Base-by-base conservation (phyloP, 371 early-diverging fungal genomes). In the Syncephalis plumigaleata region DNA sequence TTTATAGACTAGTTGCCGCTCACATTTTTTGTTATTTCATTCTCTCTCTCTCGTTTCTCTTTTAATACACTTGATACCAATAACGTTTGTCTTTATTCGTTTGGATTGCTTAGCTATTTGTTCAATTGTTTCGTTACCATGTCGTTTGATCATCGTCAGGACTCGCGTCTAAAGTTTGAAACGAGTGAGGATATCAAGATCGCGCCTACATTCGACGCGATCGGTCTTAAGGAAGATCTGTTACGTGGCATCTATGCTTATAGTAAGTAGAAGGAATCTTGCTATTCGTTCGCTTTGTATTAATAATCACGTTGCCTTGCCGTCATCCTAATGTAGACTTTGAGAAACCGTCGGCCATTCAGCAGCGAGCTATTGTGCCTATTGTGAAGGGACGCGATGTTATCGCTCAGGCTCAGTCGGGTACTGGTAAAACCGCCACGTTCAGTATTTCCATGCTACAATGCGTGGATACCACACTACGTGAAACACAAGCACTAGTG, bases 351-450 rank as follows among this genome's bases (percentile, higher is more conserved):
- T 94, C 95, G 18, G 89, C 94, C 47, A 97, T 98, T 61, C 98
- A 98, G 69, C 90, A 93, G 70, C 76, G 93, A 64, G 97, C 98
- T 26, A 98, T 98, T 59, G 66, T 77, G 48, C 93, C 94, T 48
- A 85, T 98, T 55, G 73, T 90, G 49, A 80, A 75, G 55, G 91
- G 88, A 40, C 79, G 81, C 51, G 97, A 98, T 70, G 95, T 98
- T 46, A 95, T 96, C 61, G 97, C 98, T 43, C 99, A 98, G 71
- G 98, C 98, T 31, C 98, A 98, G 71, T 96, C 98, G 48, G 99
- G 99, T 67, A 99, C 99, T 55, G 99, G 99, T 71, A 99, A 99
- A 76, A 99, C 99, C 1, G 99, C 98, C 25, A 98, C 99, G 9
- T 99, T 99, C 72, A 87, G 93, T 27, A 97, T 99, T 58, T 91